Conservation (phyloP, 805 yeast genomes). For the Ogataea sp. region DNA sequence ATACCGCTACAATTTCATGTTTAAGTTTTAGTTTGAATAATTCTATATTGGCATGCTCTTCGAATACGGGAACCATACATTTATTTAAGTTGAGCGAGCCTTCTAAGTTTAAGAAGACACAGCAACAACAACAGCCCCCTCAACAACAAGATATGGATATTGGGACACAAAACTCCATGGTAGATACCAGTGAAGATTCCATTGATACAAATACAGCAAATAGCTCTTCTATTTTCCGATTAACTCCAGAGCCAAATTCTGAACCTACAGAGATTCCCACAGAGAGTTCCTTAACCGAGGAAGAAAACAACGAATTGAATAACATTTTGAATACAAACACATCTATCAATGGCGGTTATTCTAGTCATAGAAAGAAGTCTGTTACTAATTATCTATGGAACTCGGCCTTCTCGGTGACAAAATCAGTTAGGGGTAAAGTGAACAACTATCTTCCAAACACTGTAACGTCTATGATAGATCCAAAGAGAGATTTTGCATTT, state of each 20-base stretch:
- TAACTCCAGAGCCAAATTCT: too few species aligned
- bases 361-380: not conserved
- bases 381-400: conserved; percentile 17
- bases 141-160: not conserved
- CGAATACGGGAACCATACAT: conserved; percentile 89
- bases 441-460: conserved; percentile 58
- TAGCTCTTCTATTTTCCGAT: not conserved
- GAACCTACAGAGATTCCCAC: too few species aligned
- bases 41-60: conserved; percentile 68
- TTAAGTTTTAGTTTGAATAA: conserved; percentile 68
- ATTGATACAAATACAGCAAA: not conserved
- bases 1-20: conserved; percentile 73
- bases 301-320: conserved; percentile 4
- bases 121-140: not conserved
- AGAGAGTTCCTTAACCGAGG: not conserved
- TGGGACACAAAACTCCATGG: too few species aligned
- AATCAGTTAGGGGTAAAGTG: conserved; percentile 8
- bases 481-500: conserved; percentile 86
- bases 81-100: conserved; percentile 39
- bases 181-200: not conserved
- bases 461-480: conserved; percentile 77
- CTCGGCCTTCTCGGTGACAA: conserved; percentile 5
- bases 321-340: not conserved
- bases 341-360: conserved; percentile 1
- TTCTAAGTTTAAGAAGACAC: not conserved